These are phyloP conservation scores for Westerdykella aurantiaca DNA, from an alignment of 2,329 filamentous ascomycete genomes.

Conservation along the genomic window DNA sequence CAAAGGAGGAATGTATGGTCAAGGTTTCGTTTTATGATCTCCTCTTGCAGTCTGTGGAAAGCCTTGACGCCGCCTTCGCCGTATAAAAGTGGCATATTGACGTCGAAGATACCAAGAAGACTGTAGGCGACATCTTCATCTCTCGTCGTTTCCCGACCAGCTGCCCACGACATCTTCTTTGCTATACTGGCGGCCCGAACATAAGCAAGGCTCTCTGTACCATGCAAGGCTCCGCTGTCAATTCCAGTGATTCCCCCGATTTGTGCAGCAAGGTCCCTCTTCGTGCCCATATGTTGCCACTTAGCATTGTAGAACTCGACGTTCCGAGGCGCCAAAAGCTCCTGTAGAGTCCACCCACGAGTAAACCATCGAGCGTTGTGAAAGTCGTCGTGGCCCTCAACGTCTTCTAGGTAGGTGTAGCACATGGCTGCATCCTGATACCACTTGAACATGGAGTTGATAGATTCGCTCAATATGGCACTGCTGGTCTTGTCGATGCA, in stretches of 20 bases:
- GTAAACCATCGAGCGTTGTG: slow-evolving; percentile 12
- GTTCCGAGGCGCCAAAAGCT: slow-evolving; percentile 10
- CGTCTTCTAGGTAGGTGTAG: slow-evolving; percentile 13
- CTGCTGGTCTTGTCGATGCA: slow-evolving; percentile 19
- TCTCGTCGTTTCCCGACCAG: slow-evolving; percentile 9
- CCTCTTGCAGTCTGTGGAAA: slow-evolving; percentile 15
- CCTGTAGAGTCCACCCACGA: slow-evolving; percentile 16
- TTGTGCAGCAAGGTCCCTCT: slow-evolving; percentile 1
- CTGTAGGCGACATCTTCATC: slow-evolving; percentile 15
- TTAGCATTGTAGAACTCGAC: slow-evolving; percentile 9
- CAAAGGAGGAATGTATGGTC: slow-evolving; percentile 18
- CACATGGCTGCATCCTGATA: slow-evolving; percentile 10
- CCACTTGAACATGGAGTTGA: slow-evolving; percentile 20
- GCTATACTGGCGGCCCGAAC: slow-evolving; percentile 4
- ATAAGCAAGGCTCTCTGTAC: not conserved
- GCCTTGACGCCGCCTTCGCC: slow-evolving; percentile 10
- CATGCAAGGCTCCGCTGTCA: slow-evolving; percentile 3
- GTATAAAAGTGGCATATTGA: slow-evolving; percentile 7
- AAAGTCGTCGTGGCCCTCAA: slow-evolving; percentile 2
- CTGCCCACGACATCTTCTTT: slow-evolving; percentile 13
- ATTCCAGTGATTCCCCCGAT: slow-evolving; percentile 7
- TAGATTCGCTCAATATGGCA: slow-evolving; percentile 12
- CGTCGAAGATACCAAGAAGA: slow-evolving; percentile 15
- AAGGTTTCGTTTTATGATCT: slow-evolving; percentile 16
- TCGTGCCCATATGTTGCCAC: slow-evolving; percentile 8